Percentiles rank a stretch among this genome's conserved stretches.
Conservation (phyloP, 257 asterid genomes). For the Anisodus tanguticus region DNA sequence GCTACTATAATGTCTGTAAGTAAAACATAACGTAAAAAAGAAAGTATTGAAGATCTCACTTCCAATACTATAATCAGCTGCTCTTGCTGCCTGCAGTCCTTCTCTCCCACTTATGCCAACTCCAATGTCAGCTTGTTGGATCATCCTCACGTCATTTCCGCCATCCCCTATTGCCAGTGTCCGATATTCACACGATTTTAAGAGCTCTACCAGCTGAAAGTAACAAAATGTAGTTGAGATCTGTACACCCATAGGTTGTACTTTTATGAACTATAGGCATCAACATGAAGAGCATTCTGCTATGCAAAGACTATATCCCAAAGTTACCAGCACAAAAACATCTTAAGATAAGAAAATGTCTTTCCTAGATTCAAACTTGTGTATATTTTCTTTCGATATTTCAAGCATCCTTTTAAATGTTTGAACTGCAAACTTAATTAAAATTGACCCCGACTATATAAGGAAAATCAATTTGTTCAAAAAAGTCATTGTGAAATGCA, state of each 20-base stretch:
- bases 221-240: constrained; percentile 5
- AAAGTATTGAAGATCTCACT: constrained; percentile 57
- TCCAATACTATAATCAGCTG: constrained; percentile 99
- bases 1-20: neutral
- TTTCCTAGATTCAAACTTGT: neutral
- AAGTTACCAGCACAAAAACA: constrained; percentile 12
- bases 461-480: constrained; percentile 16
- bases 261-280: neutral
- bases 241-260: constrained; percentile 8
- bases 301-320: constrained; percentile 21
- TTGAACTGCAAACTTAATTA: neutral
- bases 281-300: constrained; percentile 1
- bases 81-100: constrained; percentile 99
- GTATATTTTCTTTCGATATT: neutral
- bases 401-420: neutral
- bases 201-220: constrained; percentile 84
- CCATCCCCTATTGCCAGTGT: constrained; percentile 99
- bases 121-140: constrained; percentile 99
- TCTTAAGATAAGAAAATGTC: neutral
- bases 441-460: constrained; percentile 2
- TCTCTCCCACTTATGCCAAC: constrained; percentile 99
- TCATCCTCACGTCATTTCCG: constrained; percentile 99
- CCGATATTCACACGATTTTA: constrained; percentile 92
- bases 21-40: neutral
- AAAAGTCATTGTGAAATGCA: neutral